A percentile compares a stretch with the other conserved stretches of the same genome.
phyloP scores from a whole-genome alignment of 202 grass and related monocot genomes.

The Bolboschoenoplectus hybrid region DNA sequence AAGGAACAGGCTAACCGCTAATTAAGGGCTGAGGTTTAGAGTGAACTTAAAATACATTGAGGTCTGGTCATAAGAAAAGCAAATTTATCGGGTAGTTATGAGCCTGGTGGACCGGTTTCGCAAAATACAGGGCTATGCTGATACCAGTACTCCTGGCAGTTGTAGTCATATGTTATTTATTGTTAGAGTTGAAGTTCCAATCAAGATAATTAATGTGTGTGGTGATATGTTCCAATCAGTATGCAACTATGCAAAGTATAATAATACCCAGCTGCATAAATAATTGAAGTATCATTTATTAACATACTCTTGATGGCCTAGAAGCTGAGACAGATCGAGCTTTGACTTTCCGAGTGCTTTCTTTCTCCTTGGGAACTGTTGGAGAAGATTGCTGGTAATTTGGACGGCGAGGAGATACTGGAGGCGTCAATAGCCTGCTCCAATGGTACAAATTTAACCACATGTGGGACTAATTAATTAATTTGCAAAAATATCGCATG shows the following conservation, averaged over 20 bases:
- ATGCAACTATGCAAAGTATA: neutral
- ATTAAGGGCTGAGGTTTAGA: neutral
- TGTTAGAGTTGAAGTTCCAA: neutral
- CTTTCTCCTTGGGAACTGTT: slow-evolving; percentile 18
- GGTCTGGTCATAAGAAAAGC: neutral
- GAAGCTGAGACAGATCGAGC: slow-evolving; percentile 31
- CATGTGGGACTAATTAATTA: neutral
- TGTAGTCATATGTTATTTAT: neutral
- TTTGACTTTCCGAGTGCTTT: slow-evolving; percentile 36
- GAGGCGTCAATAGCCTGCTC: slow-evolving; percentile 41
- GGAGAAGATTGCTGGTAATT: slow-evolving; percentile 26
- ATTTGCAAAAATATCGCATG: neutral
- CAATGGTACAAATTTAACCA: neutral
- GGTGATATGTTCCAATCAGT: slow-evolving; percentile 19
- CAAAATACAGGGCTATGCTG: neutral
- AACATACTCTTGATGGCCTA: slow-evolving; percentile 36
- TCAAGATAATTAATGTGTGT: slow-evolving; percentile 4
- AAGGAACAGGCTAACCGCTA: neutral
- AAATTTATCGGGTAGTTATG: slow-evolving; percentile 11
- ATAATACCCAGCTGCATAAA: neutral
- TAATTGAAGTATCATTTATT: slow-evolving; percentile 17
- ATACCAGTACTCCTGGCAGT: neutral
- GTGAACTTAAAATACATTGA: neutral
- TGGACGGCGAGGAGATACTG: slow-evolving; percentile 29
- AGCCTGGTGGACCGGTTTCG: neutral